Evolutionary conservation across 208 protist species (phyloP).

Genomic region (Trypanosoma cruzi): DNA sequence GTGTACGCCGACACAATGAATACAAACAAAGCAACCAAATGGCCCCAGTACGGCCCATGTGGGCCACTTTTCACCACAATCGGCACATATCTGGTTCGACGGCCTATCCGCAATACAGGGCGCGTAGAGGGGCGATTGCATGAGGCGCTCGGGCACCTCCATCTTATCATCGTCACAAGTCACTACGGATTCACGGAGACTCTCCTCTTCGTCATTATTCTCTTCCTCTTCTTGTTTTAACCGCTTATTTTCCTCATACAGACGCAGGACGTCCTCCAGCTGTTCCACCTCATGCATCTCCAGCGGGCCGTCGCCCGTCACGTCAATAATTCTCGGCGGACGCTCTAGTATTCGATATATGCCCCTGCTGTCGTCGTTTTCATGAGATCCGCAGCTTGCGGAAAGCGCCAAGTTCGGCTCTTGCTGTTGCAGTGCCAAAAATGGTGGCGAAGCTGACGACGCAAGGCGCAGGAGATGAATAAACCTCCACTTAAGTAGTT

Average conservation of each 20-base stretch:
- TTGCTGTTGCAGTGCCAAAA: background rate
- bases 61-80: constrained; percentile 58
- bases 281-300: constrained; percentile 62
- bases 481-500: constrained; percentile 54
- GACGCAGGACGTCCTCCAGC: constrained; percentile 50
- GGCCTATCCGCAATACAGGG: constrained; percentile 33
- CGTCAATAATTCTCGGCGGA: constrained; percentile 9
- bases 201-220: background rate
- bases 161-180: background rate
- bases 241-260: constrained; percentile 34
- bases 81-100: constrained; percentile 57
- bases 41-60: constrained; percentile 70
- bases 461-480: constrained; percentile 5
- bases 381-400: background rate
- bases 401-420: background rate
- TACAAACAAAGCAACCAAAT: constrained; percentile 78
- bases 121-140: constrained; percentile 47
- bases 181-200: background rate
- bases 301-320: constrained; percentile 19
- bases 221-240: background rate
- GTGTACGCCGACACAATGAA: constrained; percentile 76
- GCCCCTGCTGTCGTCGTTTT: background rate
- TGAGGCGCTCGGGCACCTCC: constrained; percentile 29
- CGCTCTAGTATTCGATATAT: constrained; percentile 13
- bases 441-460: background rate